Percentiles rank a stretch among this genome's conserved stretches.
Conservation (phyloP, 306 rosid species). For the Castanea sativa region DNA sequence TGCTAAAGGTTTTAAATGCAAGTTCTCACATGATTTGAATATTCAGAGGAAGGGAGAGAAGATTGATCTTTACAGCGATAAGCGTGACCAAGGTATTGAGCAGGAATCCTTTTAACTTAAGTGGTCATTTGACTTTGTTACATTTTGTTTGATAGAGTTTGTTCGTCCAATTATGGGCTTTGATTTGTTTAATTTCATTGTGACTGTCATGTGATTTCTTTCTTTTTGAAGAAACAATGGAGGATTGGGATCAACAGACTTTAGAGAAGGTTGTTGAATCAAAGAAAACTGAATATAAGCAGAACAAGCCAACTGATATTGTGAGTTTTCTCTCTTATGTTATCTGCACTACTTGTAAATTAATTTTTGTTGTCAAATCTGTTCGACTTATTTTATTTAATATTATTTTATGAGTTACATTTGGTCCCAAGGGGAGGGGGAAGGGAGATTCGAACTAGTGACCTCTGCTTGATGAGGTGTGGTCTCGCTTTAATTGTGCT, state of each 20-base stretch:
- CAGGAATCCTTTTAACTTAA: neutral
- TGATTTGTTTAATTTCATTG: neutral
- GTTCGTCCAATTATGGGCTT: neutral
- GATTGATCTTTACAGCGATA: constrained; percentile 91
- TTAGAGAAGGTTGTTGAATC: constrained; percentile 94
- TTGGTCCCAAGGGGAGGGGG: too few species aligned
- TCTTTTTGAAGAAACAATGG: constrained; percentile 67
- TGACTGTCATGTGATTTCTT: neutral
- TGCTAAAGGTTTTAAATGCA: constrained; percentile 94
- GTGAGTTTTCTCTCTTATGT: constrained; percentile 38
- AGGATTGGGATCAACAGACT: constrained; percentile 97
- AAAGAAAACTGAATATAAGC: constrained; percentile 75
- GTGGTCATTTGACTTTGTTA: neutral
- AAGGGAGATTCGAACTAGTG: too few species aligned
- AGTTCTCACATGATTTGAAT: constrained; percentile 95
- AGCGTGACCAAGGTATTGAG: constrained; percentile 71
- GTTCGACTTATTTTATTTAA: neutral
- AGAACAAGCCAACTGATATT: constrained; percentile 93
- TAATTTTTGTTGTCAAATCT: neutral
- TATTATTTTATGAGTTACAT: too few species aligned
- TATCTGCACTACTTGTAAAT: neutral
- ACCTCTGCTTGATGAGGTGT: too few species aligned
- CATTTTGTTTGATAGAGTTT: neutral
- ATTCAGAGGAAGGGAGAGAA: constrained; percentile 98
- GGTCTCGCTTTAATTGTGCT: too few species aligned